Base-by-base conservation (phyloP, 1,284 basidiomycete species). In the Papiliotrema flavescens region DNA sequence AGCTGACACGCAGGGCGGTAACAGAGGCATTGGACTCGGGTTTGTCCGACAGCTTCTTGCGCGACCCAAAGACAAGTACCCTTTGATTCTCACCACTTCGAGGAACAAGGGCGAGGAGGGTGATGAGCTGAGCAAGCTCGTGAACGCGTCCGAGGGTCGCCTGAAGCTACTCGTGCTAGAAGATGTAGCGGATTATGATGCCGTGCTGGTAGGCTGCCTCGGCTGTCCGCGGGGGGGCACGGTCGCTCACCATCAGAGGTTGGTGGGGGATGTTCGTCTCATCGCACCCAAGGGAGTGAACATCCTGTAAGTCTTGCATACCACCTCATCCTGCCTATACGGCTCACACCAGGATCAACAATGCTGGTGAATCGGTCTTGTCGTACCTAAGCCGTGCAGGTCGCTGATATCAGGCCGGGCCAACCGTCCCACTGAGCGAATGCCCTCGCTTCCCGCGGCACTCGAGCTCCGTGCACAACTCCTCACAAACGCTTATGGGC, bases 281-380 rank as follows among this genome's bases (percentile, higher is more conserved):
- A 22, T 47, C 15, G 46, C 47, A 11, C 48, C 52, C 0, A 43
- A 44, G 9, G 56, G 52, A n/a, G 22, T 54, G 32, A 50, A 58
- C 26, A 37, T 58, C 20, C 34, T 58, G 56, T 54, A 26, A 23
- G 53, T 51, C 24, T 51, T 4, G 3, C 32, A 17, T n/a, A 11
- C 28, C n/a, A 22, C 34, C 28, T 40, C 35, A 32, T 32, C 28
- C 6, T 5, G 11, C 28, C 6, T 4, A 4, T 22, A 24, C 3
- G 22, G 51, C 48, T 54, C 43, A 53, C 26, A 24, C 14, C n/a
- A 57, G 56, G 2, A 54, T 57, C 44, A 57, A 57, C 45, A 57
- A 57, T 39, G 56, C 56, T 17, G 56, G 56, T 15, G 36, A 51
- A n/a, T n/a, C 40, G 39, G 1, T 37, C 43, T 35, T 45, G 47